Percentiles rank a stretch among this genome's conserved stretches.
These are phyloP conservation scores for Cicer pinnatifidum DNA, from an alignment of 306 rosid genomes.

Conservation along the genomic window DNA sequence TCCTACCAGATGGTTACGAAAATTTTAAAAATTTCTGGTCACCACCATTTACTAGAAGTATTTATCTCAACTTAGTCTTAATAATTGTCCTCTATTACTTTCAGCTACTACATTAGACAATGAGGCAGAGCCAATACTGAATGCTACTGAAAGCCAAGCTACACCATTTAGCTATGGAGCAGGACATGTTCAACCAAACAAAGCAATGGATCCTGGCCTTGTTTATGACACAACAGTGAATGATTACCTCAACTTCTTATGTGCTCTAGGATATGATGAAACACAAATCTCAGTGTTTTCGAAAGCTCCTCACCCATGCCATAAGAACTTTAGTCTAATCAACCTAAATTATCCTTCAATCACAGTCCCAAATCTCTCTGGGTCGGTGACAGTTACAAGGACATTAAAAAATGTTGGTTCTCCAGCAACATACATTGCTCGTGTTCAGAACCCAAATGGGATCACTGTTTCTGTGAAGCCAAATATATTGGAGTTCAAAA, in stretches of 20 bases:
- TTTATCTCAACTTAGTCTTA: background rate
- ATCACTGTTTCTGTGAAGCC: conserved; percentile 63
- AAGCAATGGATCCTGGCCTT: conserved; percentile 86
- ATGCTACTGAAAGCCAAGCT: conserved; percentile 60
- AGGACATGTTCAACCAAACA: conserved; percentile 78
- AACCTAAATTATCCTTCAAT: conserved; percentile 87
- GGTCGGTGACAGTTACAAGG: conserved; percentile 62
- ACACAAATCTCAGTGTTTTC: conserved; percentile 58
- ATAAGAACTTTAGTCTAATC: conserved; percentile 49
- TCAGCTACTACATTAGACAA: conserved; percentile 72
- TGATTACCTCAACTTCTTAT: conserved; percentile 73
- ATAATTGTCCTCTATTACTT: conserved; percentile 28
- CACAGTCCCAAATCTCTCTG: conserved; percentile 67
- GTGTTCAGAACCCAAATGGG: conserved; percentile 58
- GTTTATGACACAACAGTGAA: conserved; percentile 65
- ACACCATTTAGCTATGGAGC: conserved; percentile 87
- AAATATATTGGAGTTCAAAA: conserved; percentile 58
- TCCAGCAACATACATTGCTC: conserved; percentile 63
- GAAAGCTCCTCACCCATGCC: conserved; percentile 51
- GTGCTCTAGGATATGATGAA: conserved; percentile 66
- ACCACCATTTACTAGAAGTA: background rate
- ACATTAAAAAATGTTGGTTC: conserved; percentile 75
- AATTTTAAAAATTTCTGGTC: too few relatives aligned
- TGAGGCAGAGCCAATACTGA: conserved; percentile 55
- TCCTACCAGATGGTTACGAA: too few relatives aligned